Base-by-base conservation (phyloP, 257 asterid species). In the Jacaranda mimosifolia region DNA sequence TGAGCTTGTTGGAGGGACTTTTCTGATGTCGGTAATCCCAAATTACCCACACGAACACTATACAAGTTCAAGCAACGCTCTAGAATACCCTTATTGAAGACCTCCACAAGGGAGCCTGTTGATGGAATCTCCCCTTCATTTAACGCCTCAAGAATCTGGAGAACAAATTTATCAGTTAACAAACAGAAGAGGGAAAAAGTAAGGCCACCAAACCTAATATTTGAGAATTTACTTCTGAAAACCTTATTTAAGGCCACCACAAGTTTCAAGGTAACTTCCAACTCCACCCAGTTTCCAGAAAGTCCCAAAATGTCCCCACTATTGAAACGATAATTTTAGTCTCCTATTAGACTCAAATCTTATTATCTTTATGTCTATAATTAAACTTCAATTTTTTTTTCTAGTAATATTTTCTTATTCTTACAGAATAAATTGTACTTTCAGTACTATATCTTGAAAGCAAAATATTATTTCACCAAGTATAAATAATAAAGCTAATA, bases 51-150 rank as follows among this genome's bases (percentile, higher is more conserved):
- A 68, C 83, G 92, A 13, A 58, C 85, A 38, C 59, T 80, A 58
- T 96, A 96, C 42, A 91, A 76, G 81, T 88, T 91, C 81, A 91
- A 82, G 70, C 98, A 93, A 46, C 86, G 87, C 78, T 91, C 98
- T 35, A 91, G 80, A 79, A 91, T 91, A 63, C 90, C 94, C 87
- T 96, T 96, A 79, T 96, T 96, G 82, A 96, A 96, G 68, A 90
- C 88, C 87, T 96, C 98, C 83, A 96, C 99, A 60, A 96, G 96
- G 62, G 98, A 93, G 49, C 98, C 99, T 32, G 97, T 93, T 26
- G 99, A 86, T 65, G 99, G 98, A 83, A 96, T 96, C 83, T 96
- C 99, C 82, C 97, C 99, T 89, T 93, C 89, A 83, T 96, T 96
- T 85, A 96, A 90, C 83, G 98, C 97, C 63, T 93, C 97, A 4